These are phyloP conservation scores for Pulveroboletus frians DNA, from an alignment of 768 basidiomycete genomes.

Conservation along the genomic window DNA sequence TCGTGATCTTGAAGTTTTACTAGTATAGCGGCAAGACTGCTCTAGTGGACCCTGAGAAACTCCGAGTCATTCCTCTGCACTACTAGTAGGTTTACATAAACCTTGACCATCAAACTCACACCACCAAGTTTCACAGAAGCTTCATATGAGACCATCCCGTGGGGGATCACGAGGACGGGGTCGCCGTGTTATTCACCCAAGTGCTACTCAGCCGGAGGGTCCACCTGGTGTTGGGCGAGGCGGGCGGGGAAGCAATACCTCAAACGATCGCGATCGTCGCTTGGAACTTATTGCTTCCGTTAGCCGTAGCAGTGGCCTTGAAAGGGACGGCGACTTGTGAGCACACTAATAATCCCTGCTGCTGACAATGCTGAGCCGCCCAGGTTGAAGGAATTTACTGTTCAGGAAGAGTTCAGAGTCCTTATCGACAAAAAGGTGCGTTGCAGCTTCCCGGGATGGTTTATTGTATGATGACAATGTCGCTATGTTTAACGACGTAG, in stretches of 20 bases:
- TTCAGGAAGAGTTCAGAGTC: slow-evolving; percentile 62
- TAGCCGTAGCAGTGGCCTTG: slow-evolving; percentile 71
- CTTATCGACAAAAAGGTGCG: slow-evolving; percentile 65
- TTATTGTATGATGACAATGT: neutral
- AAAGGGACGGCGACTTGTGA: slow-evolving; percentile 72
- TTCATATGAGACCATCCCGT: slow-evolving; percentile 13
- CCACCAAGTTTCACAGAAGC: neutral
- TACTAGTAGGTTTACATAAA: neutral
- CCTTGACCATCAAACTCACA: neutral
- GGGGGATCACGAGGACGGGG: slow-evolving; percentile 8
- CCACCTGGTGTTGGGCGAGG: neutral
- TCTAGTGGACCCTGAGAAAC: slow-evolving; percentile 1
- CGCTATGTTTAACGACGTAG: slow-evolving; percentile 27
- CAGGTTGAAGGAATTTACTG: slow-evolving; percentile 54
- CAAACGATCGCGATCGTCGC: slow-evolving; percentile 21
- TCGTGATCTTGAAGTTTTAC: neutral
- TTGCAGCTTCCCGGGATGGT: neutral
- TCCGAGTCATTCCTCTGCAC: no score
- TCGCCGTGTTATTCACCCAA: slow-evolving; percentile 4
- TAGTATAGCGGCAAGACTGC: neutral
- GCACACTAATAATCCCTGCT: slow-evolving; percentile 21
- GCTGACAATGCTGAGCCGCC: slow-evolving; percentile 32
- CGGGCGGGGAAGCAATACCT: slow-evolving; percentile 1
- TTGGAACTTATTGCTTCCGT: slow-evolving; percentile 70
- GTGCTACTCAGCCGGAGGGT: neutral